A percentile compares a stretch with the other conserved stretches of the same genome.
Evolutionary conservation across 2,329 filamentous ascomycete genomes (phyloP).

Genomic region (Clarireedia sp.): DNA sequence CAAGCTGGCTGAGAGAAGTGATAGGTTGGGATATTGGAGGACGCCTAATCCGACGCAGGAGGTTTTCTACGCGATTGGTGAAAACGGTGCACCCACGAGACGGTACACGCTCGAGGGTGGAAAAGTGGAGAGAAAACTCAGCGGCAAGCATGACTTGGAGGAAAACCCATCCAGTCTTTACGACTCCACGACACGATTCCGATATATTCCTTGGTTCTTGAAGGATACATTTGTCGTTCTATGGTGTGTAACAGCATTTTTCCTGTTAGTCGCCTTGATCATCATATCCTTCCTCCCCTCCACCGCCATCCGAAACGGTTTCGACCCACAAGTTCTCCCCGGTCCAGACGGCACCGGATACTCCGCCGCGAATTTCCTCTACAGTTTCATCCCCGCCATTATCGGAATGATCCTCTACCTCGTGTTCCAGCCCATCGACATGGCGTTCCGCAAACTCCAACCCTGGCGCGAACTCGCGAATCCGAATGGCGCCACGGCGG

Average conservation of each 20-base stretch:
- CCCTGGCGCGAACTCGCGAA: slow-evolving; percentile 59
- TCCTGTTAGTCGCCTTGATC: slow-evolving; percentile 63
- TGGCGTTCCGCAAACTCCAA: slow-evolving; percentile 55
- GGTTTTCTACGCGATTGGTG: slow-evolving; percentile 75
- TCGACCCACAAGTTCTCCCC: slow-evolving; percentile 59
- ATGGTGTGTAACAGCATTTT: slow-evolving; percentile 52
- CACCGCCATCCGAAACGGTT: slow-evolving; percentile 59
- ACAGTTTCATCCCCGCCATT: slow-evolving; percentile 64
- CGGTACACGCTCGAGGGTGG: slow-evolving; percentile 43
- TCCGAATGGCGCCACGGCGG: slow-evolving; percentile 51
- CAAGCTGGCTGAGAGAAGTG: slow-evolving; percentile 48
- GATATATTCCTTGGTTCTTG: slow-evolving; percentile 72
- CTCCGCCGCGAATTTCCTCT: slow-evolving; percentile 82
- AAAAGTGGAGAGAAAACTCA: slow-evolving; percentile 36
- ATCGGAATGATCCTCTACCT: slow-evolving; percentile 62
- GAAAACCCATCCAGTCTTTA: slow-evolving; percentile 20
- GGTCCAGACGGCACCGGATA: slow-evolving; percentile 58
- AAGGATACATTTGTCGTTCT: slow-evolving; percentile 56
- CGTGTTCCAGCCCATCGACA: slow-evolving; percentile 58
- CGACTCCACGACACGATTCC: slow-evolving; percentile 42
- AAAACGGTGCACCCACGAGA: slow-evolving; percentile 44
- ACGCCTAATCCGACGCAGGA: slow-evolving; percentile 53
- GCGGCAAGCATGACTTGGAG: slow-evolving; percentile 19
- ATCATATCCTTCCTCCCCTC: slow-evolving; percentile 70
- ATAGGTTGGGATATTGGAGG: slow-evolving; percentile 82